phyloP scores from a whole-genome alignment of 2,329 filamentous ascomycete genomes.

The Cladophialophora yegresii region DNA sequence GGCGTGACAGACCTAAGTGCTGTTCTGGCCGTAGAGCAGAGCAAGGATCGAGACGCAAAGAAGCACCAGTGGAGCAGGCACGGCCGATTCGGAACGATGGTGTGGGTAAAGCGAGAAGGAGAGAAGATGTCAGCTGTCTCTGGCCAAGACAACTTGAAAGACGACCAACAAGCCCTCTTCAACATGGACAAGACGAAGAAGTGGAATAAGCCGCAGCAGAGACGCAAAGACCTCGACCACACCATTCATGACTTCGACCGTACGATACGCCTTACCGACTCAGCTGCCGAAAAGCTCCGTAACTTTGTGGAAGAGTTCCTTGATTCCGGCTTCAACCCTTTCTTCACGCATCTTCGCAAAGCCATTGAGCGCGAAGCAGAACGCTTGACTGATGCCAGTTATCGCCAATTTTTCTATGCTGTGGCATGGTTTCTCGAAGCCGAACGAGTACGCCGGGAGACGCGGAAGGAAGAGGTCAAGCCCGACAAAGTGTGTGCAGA shows the following conservation, averaged over 20 bases:
- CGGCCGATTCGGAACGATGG: conserved; percentile 94
- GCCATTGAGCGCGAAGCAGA: conserved; percentile 88
- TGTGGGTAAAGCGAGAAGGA: conserved; percentile 89
- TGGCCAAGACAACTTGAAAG: conserved; percentile 79
- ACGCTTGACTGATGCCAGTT: conserved; percentile 74
- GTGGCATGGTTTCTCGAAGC: conserved; percentile 91
- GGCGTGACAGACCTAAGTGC: conserved; percentile 72
- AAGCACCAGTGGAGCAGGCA: conserved; percentile 81
- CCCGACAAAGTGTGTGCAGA: conserved; percentile 52
- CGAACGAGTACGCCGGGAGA: conserved; percentile 70
- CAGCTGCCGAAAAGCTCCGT: conserved; percentile 74
- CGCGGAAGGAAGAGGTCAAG: conserved; percentile 57
- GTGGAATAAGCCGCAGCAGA: conserved; percentile 76
- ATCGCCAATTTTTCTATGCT: conserved; percentile 86
- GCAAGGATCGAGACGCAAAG: conserved; percentile 76
- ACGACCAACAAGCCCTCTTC: conserved; percentile 70
- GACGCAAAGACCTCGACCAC: conserved; percentile 62
- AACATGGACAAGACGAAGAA: conserved; percentile 92
- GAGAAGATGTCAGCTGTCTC: conserved; percentile 83
- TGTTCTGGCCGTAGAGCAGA: conserved; percentile 77
- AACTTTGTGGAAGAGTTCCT: conserved; percentile 89
- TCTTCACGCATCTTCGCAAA: conserved; percentile 81
- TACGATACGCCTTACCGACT: conserved; percentile 67
- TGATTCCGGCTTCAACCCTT: conserved; percentile 91
- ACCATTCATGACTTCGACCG: conserved; percentile 71